Evolutionary conservation across 108 stramenopile species (phyloP).

Genomic region (Discostella pseudostelligera): DNA sequence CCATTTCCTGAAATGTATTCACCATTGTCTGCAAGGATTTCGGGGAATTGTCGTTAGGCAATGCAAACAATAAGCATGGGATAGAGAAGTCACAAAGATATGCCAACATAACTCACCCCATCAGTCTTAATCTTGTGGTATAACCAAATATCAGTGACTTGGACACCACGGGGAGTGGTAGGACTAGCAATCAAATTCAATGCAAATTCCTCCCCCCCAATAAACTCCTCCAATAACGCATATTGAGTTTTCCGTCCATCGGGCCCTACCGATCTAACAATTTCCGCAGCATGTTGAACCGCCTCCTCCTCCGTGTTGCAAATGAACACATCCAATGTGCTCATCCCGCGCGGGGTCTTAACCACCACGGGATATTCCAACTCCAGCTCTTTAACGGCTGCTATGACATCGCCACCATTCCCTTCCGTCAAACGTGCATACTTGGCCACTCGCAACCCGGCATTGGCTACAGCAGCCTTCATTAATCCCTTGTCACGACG

Average conservation of each 20-base stretch:
- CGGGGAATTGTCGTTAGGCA: background rate
- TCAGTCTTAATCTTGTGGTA: conserved; percentile 54
- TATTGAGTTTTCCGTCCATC: conserved; percentile 58
- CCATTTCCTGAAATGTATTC: conserved; percentile 54
- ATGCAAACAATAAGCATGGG: conserved; percentile 4
- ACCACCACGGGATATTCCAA: conserved; percentile 57
- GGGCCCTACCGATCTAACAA: conserved; percentile 52
- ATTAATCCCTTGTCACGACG: conserved; percentile 67
- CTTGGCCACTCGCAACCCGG: conserved; percentile 58
- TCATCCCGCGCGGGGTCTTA: conserved; percentile 58
- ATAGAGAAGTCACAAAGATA: background rate
- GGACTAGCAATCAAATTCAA: conserved; percentile 53
- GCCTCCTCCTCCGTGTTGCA: conserved; percentile 52
- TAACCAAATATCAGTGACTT: conserved; percentile 61
- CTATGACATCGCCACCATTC: conserved; percentile 41
- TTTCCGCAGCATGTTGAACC: conserved; percentile 24
- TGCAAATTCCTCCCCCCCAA: conserved; percentile 59
- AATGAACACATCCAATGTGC: conserved; percentile 58
- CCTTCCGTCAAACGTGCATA: conserved; percentile 52
- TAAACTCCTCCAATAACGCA: conserved; percentile 56
- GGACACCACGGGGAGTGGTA: conserved; percentile 52
- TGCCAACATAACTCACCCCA: conserved; percentile 26
- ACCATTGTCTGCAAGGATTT: conserved; percentile 35
- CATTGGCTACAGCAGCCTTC: conserved; percentile 61
- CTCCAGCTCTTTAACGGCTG: conserved; percentile 51